Evolutionary conservation across 2,329 filamentous ascomycete genomes (phyloP), one percentile per base, ranked within the genome.

Genomic region (Colletotrichum kahawae): DNA sequence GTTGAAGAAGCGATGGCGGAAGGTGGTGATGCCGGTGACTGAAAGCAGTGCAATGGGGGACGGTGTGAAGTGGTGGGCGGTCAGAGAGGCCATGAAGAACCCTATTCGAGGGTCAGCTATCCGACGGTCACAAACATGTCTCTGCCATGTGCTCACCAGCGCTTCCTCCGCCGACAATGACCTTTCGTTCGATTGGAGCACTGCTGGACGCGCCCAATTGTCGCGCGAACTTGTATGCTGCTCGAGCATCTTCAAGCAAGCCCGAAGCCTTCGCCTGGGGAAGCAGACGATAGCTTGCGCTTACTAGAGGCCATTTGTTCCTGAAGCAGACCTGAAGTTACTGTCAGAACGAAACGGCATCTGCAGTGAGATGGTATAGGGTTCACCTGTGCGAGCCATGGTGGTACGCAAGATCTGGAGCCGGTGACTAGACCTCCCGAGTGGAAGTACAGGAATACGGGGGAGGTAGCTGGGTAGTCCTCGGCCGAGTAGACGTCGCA

Each of bases 381-480:
- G 72, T 74, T 65, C 67, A 81, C 81, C 71, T 84, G 82, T 12
- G 81, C 82, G 6, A 85, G 80, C 83, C 83, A 84, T 2, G 83
- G 84, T 2, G 82, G 81, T 13, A 85, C 78, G 8, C 77, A 78
- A 27, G 78, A 79, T 12, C 81, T 80, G 14, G 80, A 79, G 66
- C 82, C 83, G n/a, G 78, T 79, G 14, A 82, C 79, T 7, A 84
- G 79, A 1, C 83, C 83, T 18, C 84, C 83, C 0, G 83, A 79
- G 36, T 85, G 83, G 71, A 85, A 85, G 77, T 83, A 85, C 21
- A 85, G 77, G 33, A 84, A 79, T n/a, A 83, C 80, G 6, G 82
- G 82, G 1, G 76, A 71, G 59, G 77, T 70, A 24, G 75, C 31
- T 3, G 80, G 77, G 31, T 79, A 80, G 75, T 79, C 77, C 7